Evolutionary conservation across 2,329 filamentous ascomycete species (phyloP), one percentile per base, ranked within the genome.

Genomic region (Thelonectria rubi): DNA sequence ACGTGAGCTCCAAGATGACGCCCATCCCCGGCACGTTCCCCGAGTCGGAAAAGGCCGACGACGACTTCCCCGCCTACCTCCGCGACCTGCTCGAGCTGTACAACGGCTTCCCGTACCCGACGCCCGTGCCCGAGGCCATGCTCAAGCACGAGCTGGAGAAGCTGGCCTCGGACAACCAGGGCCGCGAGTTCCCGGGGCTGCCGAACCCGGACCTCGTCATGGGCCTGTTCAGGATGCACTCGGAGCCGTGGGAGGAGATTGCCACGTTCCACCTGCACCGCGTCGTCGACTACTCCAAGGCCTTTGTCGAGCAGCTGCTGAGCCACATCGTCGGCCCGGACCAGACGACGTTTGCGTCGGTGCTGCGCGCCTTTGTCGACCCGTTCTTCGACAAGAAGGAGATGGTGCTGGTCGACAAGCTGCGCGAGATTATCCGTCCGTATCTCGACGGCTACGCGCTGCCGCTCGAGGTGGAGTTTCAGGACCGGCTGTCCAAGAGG

Each of bases 371-470:
- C 0, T 69, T 60, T 15, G 72, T 75, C 0, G 69, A 75, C 12
- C 63, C 46, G 3, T 84, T 69, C 66, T 81, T 67, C 46, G 69
- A 61, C 14, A 74, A 79, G 1, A 76, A 74, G 47, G 66, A 70
- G 7, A 45, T 42, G 0, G 2, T 66, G 0, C 70, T 82, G 0
- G 58, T 71, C 3, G 50, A 18, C 0, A 82, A 81, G 60, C 59
- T 82, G 1, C 60, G 75, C 0, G 80, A 82, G 55, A 66, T 83
- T 0, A 67, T 82, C 1, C 64, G 56, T 1, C 79, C 79, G 4
- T 80, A 79, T 49, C 54, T 62, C 5, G 65, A 70, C 2, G 79
- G 78, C 1, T 67, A 68, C 24, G 65, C 67, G 0, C 37, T 67
- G 24, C 66, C 67, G 0, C 24, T 70, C 1, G 76, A 80, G n/a